phyloP scores from a whole-genome alignment of 2,329 filamentous ascomycete genomes.

The Cryphonectria naterciae region DNA sequence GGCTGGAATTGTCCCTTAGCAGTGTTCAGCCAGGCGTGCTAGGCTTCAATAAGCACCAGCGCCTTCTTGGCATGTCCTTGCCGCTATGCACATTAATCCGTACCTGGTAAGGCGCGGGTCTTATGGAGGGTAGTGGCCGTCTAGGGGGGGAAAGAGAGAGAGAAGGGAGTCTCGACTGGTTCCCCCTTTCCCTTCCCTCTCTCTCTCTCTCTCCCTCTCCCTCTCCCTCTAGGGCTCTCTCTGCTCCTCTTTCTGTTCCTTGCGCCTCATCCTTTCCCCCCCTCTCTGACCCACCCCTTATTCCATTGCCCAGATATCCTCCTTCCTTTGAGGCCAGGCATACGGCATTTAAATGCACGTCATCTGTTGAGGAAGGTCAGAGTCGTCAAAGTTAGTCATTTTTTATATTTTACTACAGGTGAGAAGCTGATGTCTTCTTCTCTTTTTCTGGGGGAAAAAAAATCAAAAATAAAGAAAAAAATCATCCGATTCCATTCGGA shows the following conservation, averaged over 20 bases:
- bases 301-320: not conserved
- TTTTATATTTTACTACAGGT: not conserved
- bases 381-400: not conserved
- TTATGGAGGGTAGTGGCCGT: not conserved
- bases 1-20: not conserved
- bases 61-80: not conserved
- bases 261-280: not conserved
- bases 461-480: too few species aligned
- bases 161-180: not conserved
- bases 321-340: not conserved
- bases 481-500: not conserved
- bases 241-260: not conserved
- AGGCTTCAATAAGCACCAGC: not conserved
- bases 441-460: too few species aligned
- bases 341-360: not conserved
- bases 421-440: not conserved
- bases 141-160: not conserved
- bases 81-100: not conserved
- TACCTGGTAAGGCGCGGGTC: not conserved
- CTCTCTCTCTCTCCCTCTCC: too few species aligned
- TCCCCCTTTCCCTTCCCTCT: too few species aligned
- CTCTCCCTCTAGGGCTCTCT: not conserved
- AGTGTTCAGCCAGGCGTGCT: not conserved
- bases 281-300: not conserved
- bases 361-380: not conserved